phyloP scores from a whole-genome alignment of 371 early-diverging fungal genomes.

The Apophysomyces trapeziformis region DNA sequence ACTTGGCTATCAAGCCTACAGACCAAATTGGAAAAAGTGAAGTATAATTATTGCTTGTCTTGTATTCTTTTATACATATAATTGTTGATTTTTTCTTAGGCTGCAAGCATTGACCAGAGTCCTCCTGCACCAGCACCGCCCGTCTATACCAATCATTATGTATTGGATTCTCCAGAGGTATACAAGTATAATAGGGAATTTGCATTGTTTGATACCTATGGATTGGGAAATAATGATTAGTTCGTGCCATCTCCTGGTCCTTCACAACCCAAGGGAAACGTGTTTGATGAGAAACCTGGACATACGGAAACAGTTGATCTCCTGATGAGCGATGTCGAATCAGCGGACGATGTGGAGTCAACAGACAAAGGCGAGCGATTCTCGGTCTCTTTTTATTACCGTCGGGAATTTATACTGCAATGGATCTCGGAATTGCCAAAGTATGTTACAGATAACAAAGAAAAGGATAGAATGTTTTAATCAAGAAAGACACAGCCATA shows the following conservation, averaged over 20 bases:
- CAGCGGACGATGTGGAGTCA: background rate
- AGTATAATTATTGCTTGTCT: background rate
- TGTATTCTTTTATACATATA: background rate
- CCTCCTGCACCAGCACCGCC: no score
- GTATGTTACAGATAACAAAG: background rate
- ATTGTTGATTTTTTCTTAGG: background rate
- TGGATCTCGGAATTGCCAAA: background rate
- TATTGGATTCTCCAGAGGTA: background rate
- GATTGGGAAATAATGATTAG: background rate
- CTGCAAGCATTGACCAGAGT: background rate
- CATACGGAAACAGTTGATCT: background rate
- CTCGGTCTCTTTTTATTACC: background rate
- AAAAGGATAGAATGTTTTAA: background rate
- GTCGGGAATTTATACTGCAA: slow-evolving; percentile 1
- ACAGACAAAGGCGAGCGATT: background rate
- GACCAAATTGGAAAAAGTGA: background rate
- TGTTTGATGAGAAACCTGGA: background rate
- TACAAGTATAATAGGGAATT: no score
- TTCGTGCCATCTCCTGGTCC: background rate
- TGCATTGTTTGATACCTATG: no score
- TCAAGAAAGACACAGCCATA: background rate
- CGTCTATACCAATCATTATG: background rate
- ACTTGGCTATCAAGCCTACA: background rate
- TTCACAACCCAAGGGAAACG: background rate
- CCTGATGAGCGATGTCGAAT: background rate